These are phyloP conservation scores for Talaromyces verruculosus DNA, from an alignment of 2,329 filamentous ascomycete genomes.

Conservation along the genomic window DNA sequence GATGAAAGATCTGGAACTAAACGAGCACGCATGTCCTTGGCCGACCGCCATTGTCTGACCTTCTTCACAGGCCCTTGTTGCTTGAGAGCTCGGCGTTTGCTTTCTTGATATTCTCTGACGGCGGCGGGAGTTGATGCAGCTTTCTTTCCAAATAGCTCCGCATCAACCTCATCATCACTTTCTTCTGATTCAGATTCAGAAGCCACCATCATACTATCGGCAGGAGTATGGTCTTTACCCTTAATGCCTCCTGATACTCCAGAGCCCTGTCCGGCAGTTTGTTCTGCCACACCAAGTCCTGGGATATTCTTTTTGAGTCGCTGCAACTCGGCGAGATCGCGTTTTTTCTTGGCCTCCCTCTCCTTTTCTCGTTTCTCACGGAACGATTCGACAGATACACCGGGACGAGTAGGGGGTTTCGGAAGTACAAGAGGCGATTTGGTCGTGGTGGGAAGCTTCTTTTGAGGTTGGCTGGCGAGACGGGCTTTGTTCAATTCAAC, in stretches of 20 bases:
- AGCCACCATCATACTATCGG: slow-evolving; percentile 86
- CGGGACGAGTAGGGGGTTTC: slow-evolving; percentile 30
- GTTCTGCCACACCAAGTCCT: slow-evolving; percentile 52
- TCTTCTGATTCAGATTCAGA: slow-evolving; percentile 64
- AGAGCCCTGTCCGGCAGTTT: slow-evolving; percentile 74
- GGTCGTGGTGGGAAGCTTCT: slow-evolving; percentile 29
- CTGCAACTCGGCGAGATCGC: slow-evolving; percentile 71
- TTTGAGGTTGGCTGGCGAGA: slow-evolving; percentile 34
- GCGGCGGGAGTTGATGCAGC: slow-evolving; percentile 40
- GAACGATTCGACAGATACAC: slow-evolving; percentile 56
- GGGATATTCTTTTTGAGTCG: slow-evolving; percentile 60
- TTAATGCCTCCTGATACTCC: slow-evolving; percentile 71
- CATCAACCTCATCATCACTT: slow-evolving; percentile 72
- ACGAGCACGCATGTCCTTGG: slow-evolving; percentile 91
- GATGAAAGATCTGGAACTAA: slow-evolving; percentile 83
- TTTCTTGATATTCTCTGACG: slow-evolving; percentile 49
- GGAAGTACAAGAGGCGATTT: slow-evolving; percentile 27
- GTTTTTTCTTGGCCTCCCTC: slow-evolving; percentile 69
- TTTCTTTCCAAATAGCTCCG: slow-evolving; percentile 62
- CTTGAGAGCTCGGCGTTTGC: slow-evolving; percentile 52
- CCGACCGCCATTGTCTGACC: slow-evolving; percentile 72
- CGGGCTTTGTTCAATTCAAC: slow-evolving; percentile 45
- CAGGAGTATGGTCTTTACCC: slow-evolving; percentile 74
- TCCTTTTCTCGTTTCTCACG: slow-evolving; percentile 73
- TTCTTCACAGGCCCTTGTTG: slow-evolving; percentile 78